Evolutionary conservation across 2,329 filamentous ascomycete species (phyloP).

Genomic region (Claviceps paspali): DNA sequence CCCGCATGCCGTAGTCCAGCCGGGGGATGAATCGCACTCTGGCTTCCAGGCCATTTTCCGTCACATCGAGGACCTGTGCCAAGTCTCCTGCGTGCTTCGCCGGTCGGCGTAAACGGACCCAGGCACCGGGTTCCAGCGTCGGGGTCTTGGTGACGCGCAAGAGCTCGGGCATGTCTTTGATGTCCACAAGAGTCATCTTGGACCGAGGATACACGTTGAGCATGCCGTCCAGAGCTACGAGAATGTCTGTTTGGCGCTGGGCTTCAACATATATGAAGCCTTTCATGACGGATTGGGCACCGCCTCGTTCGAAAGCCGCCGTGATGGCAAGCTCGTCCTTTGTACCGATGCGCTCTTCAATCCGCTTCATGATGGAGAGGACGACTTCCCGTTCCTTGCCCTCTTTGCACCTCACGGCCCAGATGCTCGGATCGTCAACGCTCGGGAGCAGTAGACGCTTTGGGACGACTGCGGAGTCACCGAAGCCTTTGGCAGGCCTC

Average conservation of each 20-base stretch:
- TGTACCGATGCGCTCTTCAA: constrained; percentile 63
- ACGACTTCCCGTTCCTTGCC: constrained; percentile 92
- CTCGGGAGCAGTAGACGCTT: constrained; percentile 79
- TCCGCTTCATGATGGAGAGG: constrained; percentile 72
- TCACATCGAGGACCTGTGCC: constrained; percentile 82
- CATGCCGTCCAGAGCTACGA: constrained; percentile 68
- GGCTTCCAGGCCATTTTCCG: constrained; percentile 81
- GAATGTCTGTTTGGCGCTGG: constrained; percentile 69
- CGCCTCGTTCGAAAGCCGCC: constrained; percentile 80
- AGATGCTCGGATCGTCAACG: constrained; percentile 91
- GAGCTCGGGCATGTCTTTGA: constrained; percentile 97
- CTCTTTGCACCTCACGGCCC: constrained; percentile 82
- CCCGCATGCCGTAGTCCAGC: constrained; percentile 78
- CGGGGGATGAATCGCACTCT: constrained; percentile 78
- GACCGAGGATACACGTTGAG: constrained; percentile 80
- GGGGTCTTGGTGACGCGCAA: constrained; percentile 78
- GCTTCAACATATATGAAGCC: constrained; percentile 95
- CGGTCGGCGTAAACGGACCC: constrained; percentile 72
- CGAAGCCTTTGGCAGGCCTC: constrained; percentile 45
- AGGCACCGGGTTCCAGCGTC: constrained; percentile 71
- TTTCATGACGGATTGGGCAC: constrained; percentile 64
- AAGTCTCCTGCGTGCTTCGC: constrained; percentile 78
- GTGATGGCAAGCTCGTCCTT: constrained; percentile 75
- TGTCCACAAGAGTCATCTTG: constrained; percentile 77
- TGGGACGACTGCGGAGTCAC: constrained; percentile 63